phyloP scores from a whole-genome alignment of 2,329 filamentous ascomycete species.

The Aureobasidium vineae region DNA sequence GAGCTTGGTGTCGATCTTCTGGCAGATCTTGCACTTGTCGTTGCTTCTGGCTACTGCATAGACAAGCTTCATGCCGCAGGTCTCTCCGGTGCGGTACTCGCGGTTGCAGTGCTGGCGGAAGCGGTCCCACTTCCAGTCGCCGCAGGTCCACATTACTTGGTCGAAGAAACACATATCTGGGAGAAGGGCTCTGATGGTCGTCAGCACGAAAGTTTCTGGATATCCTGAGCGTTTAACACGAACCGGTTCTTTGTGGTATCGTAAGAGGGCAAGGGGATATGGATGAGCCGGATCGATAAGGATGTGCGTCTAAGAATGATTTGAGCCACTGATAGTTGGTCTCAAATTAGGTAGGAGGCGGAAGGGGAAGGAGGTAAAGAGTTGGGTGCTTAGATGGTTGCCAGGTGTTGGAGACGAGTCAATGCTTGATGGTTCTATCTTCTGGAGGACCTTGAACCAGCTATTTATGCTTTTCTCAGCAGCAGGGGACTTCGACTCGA shows the following conservation, averaged over 20 bases:
- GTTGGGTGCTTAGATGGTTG: not conserved
- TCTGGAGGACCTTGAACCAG: not conserved
- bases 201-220: not conserved
- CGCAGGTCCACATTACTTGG: conserved; percentile 78
- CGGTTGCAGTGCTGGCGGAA: conserved; percentile 91
- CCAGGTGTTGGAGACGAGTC: not conserved
- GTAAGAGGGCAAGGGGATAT: not conserved
- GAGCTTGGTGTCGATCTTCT: conserved; percentile 82
- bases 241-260: not conserved
- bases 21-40: conserved; percentile 77
- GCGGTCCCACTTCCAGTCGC: conserved; percentile 92
- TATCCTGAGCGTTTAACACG: not conserved
- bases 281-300: not conserved
- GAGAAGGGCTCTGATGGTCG: conserved; percentile 30
- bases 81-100: conserved; percentile 94
- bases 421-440: conserved; percentile 12
- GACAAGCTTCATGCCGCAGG: conserved; percentile 89
- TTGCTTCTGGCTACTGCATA: conserved; percentile 65
- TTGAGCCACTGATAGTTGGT: not conserved
- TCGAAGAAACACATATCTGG: conserved; percentile 89
- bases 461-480: conserved; percentile 26
- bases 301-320: not conserved
- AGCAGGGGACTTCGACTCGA: not conserved
- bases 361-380: not conserved
- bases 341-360: not conserved